phyloP scores from a whole-genome alignment of 2,329 filamentous ascomycete genomes.

The Botrytis tulipae region DNA sequence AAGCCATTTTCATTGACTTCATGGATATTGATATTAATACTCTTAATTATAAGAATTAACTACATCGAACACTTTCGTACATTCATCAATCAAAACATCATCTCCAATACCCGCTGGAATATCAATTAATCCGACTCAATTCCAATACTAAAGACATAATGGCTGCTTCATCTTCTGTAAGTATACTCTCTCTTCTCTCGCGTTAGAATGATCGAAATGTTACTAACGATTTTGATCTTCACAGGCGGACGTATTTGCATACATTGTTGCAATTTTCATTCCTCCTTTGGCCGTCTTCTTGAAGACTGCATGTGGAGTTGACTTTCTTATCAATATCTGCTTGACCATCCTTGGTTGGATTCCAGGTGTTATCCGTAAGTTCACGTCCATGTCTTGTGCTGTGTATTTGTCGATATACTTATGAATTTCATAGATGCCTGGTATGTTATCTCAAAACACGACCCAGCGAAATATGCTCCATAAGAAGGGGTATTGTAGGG shows the following conservation, averaged over 20 bases:
- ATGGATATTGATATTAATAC: no score
- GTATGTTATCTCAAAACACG: slow-evolving; percentile 35
- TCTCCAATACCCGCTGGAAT: neutral
- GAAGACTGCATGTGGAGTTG: slow-evolving; percentile 41
- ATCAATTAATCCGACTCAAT: neutral
- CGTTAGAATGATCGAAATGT: no score
- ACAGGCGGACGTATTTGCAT: slow-evolving; percentile 33
- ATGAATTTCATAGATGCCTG: slow-evolving; percentile 31
- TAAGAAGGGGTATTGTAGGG: neutral
- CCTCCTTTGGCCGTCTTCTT: slow-evolving; percentile 40
- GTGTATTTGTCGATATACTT: neutral
- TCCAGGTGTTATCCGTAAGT: slow-evolving; percentile 37
- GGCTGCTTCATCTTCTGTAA: slow-evolving; percentile 20
- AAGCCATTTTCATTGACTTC: neutral
- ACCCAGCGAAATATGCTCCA: slow-evolving; percentile 27
- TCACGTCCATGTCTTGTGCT: neutral
- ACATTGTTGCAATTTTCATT: slow-evolving; percentile 36
- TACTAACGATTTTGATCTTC: neutral
- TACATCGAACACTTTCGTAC: neutral
- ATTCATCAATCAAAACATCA: neutral
- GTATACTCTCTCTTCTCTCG: neutral
- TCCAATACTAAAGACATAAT: neutral
- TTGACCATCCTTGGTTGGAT: slow-evolving; percentile 41
- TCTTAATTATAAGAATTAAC: neutral
- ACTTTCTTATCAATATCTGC: slow-evolving; percentile 44